Evolutionary conservation across 805 yeast species (phyloP).

Genomic region (Kodamaea laetipori): DNA sequence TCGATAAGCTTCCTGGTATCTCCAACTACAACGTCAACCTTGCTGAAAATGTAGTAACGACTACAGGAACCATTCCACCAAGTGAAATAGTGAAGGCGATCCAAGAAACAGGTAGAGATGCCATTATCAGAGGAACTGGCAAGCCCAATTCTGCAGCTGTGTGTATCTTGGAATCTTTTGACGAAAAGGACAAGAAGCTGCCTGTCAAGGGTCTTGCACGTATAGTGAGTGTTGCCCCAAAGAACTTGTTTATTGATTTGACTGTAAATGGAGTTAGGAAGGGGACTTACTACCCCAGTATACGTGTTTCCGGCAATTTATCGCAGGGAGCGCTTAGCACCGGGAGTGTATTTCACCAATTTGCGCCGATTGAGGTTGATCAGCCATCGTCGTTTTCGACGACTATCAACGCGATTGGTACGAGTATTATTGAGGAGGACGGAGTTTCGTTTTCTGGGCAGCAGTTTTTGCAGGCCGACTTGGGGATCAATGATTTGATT

Average conservation of each 20-base stretch:
- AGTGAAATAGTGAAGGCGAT: conserved; percentile 68
- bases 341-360: conserved; percentile 51
- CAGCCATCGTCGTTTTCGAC: conserved; percentile 28
- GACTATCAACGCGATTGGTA: conserved; percentile 39
- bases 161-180: conserved; percentile 78
- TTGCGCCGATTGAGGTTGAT: conserved; percentile 40
- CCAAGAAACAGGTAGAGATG: conserved; percentile 79
- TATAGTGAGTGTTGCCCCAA: conserved; percentile 64
- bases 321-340: conserved; percentile 71
- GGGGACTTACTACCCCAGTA: conserved; percentile 69
- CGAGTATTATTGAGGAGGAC: conserved; percentile 20
- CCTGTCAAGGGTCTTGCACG: conserved; percentile 89
- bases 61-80: conserved; percentile 74
- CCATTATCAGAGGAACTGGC: conserved; percentile 91
- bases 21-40: conserved; percentile 58
- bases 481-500: conserved; percentile 60
- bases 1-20: conserved; percentile 54
- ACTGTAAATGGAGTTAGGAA: conserved; percentile 70
- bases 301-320: conserved; percentile 74
- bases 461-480: conserved; percentile 40
- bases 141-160: conserved; percentile 87
- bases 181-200: conserved; percentile 41
- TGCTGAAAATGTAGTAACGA: conserved; percentile 59
- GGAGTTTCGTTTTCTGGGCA: conserved; percentile 35
- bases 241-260: conserved; percentile 67